Percentiles rank a stretch among this genome's conserved stretches.
phyloP scores from a whole-genome alignment of 495 filamentous ascomycete genomes.

The Penicillium subrubescens region DNA sequence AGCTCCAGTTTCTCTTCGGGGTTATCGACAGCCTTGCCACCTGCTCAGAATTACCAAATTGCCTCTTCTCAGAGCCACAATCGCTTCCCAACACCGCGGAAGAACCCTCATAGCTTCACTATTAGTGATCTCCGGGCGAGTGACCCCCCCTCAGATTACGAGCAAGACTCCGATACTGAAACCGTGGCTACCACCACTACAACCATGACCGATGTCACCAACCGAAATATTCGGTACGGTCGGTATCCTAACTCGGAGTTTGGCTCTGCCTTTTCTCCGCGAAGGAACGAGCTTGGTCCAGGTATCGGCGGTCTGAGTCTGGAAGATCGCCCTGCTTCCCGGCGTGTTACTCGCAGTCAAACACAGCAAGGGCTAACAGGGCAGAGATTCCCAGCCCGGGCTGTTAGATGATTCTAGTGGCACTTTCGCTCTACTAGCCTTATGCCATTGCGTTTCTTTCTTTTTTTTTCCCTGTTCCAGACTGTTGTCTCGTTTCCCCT shows the following conservation, averaged over 20 bases:
- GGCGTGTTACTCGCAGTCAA: conserved; percentile 47
- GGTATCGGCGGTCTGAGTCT: conserved; percentile 46
- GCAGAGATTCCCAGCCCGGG: conserved; percentile 9
- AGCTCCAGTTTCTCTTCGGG: conserved; percentile 33
- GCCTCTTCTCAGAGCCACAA: conserved; percentile 20
- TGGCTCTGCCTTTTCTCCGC: conserved; percentile 32
- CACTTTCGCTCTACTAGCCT: not conserved
- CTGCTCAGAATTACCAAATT: conserved; percentile 28
- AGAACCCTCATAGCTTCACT: conserved; percentile 40
- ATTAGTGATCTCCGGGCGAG: conserved; percentile 37
- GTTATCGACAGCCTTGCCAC: conserved; percentile 26
- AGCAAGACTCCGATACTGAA: conserved; percentile 47
- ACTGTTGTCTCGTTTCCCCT: not conserved
- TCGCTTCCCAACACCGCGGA: conserved; percentile 18
- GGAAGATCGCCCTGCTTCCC: conserved; percentile 38
- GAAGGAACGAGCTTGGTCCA: conserved; percentile 39
- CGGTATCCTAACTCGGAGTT: conserved; percentile 18
- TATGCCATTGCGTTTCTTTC: conserved; percentile 3
- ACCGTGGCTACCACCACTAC: conserved; percentile 44
- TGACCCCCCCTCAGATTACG: conserved; percentile 41
- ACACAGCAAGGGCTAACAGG: conserved; percentile 30
- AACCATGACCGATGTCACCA: conserved; percentile 39
- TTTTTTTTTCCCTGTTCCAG: not conserved
- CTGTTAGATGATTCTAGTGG: conserved; percentile 1
- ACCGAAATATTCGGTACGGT: conserved; percentile 45